Base-by-base conservation (phyloP, 2,329 filamentous ascomycete species). In the Epichloe festucae region DNA sequence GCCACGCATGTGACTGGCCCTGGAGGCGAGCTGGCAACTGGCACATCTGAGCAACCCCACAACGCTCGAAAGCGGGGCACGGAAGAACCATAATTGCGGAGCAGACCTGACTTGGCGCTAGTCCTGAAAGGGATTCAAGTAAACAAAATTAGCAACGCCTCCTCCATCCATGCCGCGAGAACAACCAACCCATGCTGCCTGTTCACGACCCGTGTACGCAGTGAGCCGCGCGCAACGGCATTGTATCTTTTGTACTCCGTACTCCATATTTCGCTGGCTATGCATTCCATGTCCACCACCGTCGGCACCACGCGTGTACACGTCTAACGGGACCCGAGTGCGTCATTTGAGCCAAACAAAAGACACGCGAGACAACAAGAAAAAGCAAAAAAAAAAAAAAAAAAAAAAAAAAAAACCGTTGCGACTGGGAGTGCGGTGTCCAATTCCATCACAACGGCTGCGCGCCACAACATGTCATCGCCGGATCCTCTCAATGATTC, bases 401-500 rank as follows among this genome's bases (percentile, higher is more conserved):
- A 21, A 48, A 35, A 21, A 19, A 42, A 21, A 23, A 21, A 42
- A 23, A 17, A 27, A n/a, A 15, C 14, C 27, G 4, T 31, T n/a
- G 27, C 17, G 12, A 34, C 17, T 19, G 39, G 48, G 52, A 62
- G 60, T 49, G 59, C 65, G 55, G 63, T 62, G 3, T 15, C 45
- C 52, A 61, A 62, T 56, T 64, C 15, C 48, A 42, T 49, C 46
- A 34, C 51, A 45, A 15, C 23, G 39, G 52, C 45, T 15, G 35
- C 47, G 45, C 41, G 49, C 46, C 47, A 72, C 60, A 64, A 68
- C 59, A 71, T 73, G 64, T 75, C 73, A 51, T 76, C 74, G 56
- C 74, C 74, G 40, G 74, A 77, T 61, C 74, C 74, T 44, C 66
- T 77, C 53, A 74, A 71, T 62, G 67, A 70, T 47, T 56, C 58